phyloP scores from a whole-genome alignment of 2,329 filamentous ascomycete species.

The Aurifilum marmelostoma region DNA sequence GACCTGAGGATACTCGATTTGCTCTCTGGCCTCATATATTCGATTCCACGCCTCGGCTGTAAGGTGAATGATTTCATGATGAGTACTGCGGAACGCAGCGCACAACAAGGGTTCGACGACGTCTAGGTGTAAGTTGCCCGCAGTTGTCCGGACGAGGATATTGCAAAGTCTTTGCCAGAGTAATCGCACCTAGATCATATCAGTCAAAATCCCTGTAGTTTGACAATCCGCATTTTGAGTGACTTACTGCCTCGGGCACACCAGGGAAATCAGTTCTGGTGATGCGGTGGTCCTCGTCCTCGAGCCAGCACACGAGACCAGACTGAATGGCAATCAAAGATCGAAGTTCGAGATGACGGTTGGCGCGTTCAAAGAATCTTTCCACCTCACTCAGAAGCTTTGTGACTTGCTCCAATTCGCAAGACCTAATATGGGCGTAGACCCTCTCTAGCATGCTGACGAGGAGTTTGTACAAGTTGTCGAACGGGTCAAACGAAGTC shows the following conservation, averaged over 20 bases:
- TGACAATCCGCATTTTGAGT: conserved; percentile 19
- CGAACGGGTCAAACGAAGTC: conserved; percentile 62
- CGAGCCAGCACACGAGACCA: conserved; percentile 66
- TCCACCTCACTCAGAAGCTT: conserved; percentile 58
- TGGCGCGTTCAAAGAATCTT: conserved; percentile 55
- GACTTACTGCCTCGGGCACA: conserved; percentile 51
- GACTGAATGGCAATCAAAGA: conserved; percentile 64
- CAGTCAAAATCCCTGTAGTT: conserved; percentile 32
- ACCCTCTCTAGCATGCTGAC: conserved; percentile 54
- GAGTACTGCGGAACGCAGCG: conserved; percentile 62
- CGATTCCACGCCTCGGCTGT: conserved; percentile 67
- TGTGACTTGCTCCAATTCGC: conserved; percentile 35
- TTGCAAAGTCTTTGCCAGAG: conserved; percentile 56
- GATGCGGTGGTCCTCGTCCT: conserved; percentile 55
- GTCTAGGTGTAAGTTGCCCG: conserved; percentile 51
- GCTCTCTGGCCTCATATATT: conserved; percentile 64
- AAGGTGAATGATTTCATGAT: conserved; percentile 54
- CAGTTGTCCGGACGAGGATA: conserved; percentile 41
- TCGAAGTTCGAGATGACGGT: conserved; percentile 53
- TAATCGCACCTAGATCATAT: conserved; percentile 45
- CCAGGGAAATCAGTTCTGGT: conserved; percentile 45
- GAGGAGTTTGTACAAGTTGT: conserved; percentile 66
- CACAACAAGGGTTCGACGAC: conserved; percentile 59
- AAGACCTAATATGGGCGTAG: conserved; percentile 50
- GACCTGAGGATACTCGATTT: conserved; percentile 65